Conservation (phyloP, 306 rosid species). For the Malus orientalis region DNA sequence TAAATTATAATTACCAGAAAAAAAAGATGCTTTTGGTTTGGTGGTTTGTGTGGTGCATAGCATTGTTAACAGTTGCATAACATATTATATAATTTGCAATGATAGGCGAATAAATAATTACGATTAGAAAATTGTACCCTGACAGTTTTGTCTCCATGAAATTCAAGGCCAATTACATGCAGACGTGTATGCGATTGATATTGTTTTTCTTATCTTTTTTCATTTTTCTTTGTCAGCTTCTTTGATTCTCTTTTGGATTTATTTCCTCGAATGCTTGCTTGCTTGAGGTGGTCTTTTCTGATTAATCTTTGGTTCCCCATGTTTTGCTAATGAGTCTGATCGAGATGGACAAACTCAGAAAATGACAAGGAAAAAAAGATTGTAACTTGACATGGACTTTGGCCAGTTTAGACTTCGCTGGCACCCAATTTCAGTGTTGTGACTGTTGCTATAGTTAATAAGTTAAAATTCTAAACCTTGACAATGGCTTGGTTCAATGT, state of each 20-base stretch:
- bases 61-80: slow-evolving; percentile 33
- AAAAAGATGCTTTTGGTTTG: slow-evolving; percentile 70
- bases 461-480: not conserved
- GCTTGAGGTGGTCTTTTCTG: not conserved
- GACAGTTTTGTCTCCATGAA: slow-evolving; percentile 59
- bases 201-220: slow-evolving; percentile 15
- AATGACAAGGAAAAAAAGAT: slow-evolving; percentile 4
- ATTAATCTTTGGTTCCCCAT: not conserved
- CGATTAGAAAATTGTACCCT: slow-evolving; percentile 28
- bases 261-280: slow-evolving; percentile 36
- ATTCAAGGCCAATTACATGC: slow-evolving; percentile 43
- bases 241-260: slow-evolving; percentile 18
- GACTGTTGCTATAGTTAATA: not conserved
- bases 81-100: slow-evolving; percentile 13
- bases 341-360: not conserved
- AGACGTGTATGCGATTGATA: slow-evolving; percentile 47
- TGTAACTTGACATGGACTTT: slow-evolving; percentile 15
- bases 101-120: slow-evolving; percentile 25
- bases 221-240: slow-evolving; percentile 18
- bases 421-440: not conserved
- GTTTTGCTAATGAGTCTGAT: not conserved
- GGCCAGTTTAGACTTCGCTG: slow-evolving; percentile 11
- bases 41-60: slow-evolving; percentile 36
- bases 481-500: not conserved
- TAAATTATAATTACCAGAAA: slow-evolving; percentile 34